These are phyloP conservation scores for Trypethelium eluteriae DNA, from an alignment of 495 filamentous ascomycete species.

Conservation along the genomic window DNA sequence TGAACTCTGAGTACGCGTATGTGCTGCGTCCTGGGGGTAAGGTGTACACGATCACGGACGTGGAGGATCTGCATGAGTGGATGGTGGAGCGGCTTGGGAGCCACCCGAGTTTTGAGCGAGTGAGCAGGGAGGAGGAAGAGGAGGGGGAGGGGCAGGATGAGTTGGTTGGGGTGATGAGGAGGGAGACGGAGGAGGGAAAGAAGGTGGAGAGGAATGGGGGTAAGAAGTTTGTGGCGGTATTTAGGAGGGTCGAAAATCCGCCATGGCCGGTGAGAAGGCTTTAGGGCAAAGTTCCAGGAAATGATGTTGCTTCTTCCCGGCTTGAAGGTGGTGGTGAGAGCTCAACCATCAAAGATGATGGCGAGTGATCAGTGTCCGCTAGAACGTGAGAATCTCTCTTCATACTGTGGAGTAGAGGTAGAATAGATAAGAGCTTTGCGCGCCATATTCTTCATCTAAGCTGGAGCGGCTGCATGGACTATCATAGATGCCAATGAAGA, in stretches of 20 bases:
- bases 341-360: no score
- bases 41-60: constrained; percentile 94
- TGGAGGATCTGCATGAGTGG: constrained; percentile 88
- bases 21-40: constrained; percentile 73
- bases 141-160: constrained; percentile 50
- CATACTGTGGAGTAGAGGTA: not conserved
- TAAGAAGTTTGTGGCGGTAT: constrained; percentile 79
- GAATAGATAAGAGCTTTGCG: no score
- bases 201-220: constrained; percentile 90
- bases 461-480: not conserved
- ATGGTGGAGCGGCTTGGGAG: constrained; percentile 76
- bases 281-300: not conserved
- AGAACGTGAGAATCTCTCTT: not conserved
- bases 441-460: no score
- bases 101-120: constrained; percentile 58
- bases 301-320: not conserved
- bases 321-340: not conserved
- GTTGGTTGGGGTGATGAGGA: constrained; percentile 73
- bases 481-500: constrained; percentile 4
- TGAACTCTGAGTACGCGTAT: constrained; percentile 91
- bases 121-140: constrained; percentile 33
- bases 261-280: constrained; percentile 45
- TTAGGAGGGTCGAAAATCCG: constrained; percentile 71
- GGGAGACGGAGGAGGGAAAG: constrained; percentile 91
- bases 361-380: no score